Evolutionary conservation across 768 basidiomycete species (phyloP), one percentile per base, ranked within the genome.

Genomic region (Clathrus columnatus): DNA sequence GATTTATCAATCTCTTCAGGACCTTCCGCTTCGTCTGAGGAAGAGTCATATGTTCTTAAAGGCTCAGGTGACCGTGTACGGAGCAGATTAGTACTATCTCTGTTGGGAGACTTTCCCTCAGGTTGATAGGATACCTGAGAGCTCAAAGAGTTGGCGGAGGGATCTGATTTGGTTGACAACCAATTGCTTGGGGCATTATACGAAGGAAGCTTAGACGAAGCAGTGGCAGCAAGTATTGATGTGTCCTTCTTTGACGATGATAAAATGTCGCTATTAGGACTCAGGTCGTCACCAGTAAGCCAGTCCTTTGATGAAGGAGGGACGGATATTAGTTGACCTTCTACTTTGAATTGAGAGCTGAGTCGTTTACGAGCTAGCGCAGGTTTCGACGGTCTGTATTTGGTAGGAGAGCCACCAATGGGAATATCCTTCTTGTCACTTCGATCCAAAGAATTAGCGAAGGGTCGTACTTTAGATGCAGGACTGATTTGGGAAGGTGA

Each of bases 261-360:
- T 16, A n/a, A 14, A 21, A 47, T 27, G 29, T 41, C 45, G 36
- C 27, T 46, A 7, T 20, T 27, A 21, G 41, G 24, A 16, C 32
- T 47, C 44, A 77, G 73, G 54, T 81, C 78, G 52, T 78, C 77
- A 7, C 88, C 88, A 17, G 89, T 88, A 29, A 91, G 69, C 87
- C 88, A 88, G 63, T 90, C 87, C 60, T 70, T 73, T 47, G 68
- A 72, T 42, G 53, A 60, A 18, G 60, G 21, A 54, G 44, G n/a
- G 50, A 45, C 1, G 50, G 41, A 50, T 18, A 56, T 62, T 18
- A 70, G 67, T 62, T 77, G 80, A 29, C 80, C 69, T n/a, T 73
- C 62, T n/a, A 72, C 54, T 7, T 6, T 32, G 14, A 14, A 14
- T 32, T 32, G 30, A 41, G 75, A 76, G 57, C 74, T 72, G 20